Evolutionary conservation across 352 stramenopile species (phyloP), one percentile per base, ranked within the genome.

Genomic region (Blastocystis sp.): DNA sequence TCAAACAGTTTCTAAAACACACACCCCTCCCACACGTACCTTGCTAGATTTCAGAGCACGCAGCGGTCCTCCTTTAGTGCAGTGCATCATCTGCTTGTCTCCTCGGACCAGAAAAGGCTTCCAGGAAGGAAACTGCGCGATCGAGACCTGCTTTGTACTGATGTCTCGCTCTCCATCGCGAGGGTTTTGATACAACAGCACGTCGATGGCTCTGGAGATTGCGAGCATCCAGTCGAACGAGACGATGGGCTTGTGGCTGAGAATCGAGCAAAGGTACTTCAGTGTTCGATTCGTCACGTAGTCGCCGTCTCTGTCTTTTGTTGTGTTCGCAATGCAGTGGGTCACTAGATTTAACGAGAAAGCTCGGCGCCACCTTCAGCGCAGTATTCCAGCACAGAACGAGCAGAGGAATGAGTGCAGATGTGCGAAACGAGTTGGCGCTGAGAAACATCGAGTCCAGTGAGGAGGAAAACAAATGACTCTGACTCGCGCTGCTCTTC

Each of bases 261-360:
- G 55, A 39, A 84, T 84, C 53, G 47, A 64, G 9, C 45, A 34
- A 13, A 84, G 73, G 50, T 84, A 84, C 34, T 84, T 84, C 13
- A 64, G 34, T 4, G 73, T 84, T 45, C 73, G 18, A 11, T 66
- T 26, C 4, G 73, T 64, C 26, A 68, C 41, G 20, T 66, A 66
- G 4, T 23, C 29, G 26, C 73, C 73, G 15, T 68, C 70, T 23
- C 34, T 13, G 5, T 62, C 29, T 37, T 68, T 29, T 26, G 50
- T 80, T 2, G 50, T 66, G 4, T 29, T 43, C n/a, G 73, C 62
- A 34, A 84, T 66, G 56, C 73, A 84, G 26, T 84, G 73, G 26
- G 73, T 84, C n/a, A 84, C 73, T 84, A 66, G 45, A 56, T n/a
- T 68, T 6, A 66, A 3, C 20, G 2, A 26, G 11, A 66, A 68